Evolutionary conservation across 2,329 filamentous ascomycete genomes (phyloP).

Genomic region (Drechslerella dactyloides): DNA sequence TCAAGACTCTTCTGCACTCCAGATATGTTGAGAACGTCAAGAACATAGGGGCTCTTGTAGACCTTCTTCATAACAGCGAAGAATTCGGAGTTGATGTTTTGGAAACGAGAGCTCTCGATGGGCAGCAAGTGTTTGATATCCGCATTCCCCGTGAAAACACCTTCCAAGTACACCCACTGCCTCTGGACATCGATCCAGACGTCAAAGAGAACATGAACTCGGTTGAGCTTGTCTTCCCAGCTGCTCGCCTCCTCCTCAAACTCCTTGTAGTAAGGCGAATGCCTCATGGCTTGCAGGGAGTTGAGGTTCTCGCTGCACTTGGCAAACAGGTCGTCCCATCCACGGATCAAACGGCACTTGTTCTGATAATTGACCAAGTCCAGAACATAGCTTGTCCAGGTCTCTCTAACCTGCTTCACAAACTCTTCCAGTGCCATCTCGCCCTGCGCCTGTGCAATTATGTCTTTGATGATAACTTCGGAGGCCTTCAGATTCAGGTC

Average conservation of each 20-base stretch:
- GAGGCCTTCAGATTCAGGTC: constrained; percentile 88
- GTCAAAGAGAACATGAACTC: constrained; percentile 96
- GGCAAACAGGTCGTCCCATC: constrained; percentile 97
- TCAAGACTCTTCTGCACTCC: constrained; percentile 96
- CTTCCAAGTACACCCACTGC: constrained; percentile 99
- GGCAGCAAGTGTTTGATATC: constrained; percentile 98
- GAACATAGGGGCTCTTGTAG: constrained; percentile 90
- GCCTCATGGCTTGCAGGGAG: constrained; percentile 96
- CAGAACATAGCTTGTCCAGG: constrained; percentile 92
- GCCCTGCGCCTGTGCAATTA: constrained; percentile 93
- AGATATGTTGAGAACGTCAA: constrained; percentile 94
- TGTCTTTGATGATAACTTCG: constrained; percentile 85
- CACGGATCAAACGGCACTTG: constrained; percentile 94
- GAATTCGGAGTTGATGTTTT: constrained; percentile 99
- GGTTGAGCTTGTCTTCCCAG: constrained; percentile 98
- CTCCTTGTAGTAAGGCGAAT: constrained; percentile 98
- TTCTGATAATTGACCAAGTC: constrained; percentile 97
- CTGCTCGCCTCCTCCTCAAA: constrained; percentile 96
- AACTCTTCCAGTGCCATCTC: constrained; percentile 99
- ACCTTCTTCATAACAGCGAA: constrained; percentile 99
- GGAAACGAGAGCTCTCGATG: constrained; percentile 93
- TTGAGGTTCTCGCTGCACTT: constrained; percentile 99
- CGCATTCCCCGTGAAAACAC: constrained; percentile 96
- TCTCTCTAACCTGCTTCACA: constrained; percentile 87
- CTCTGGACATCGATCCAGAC: constrained; percentile 99